Percentiles rank a stretch among this genome's conserved stretches.
These are phyloP conservation scores for Podospora anserina DNA, from an alignment of 495 filamentous ascomycete species.

Conservation along the genomic window DNA sequence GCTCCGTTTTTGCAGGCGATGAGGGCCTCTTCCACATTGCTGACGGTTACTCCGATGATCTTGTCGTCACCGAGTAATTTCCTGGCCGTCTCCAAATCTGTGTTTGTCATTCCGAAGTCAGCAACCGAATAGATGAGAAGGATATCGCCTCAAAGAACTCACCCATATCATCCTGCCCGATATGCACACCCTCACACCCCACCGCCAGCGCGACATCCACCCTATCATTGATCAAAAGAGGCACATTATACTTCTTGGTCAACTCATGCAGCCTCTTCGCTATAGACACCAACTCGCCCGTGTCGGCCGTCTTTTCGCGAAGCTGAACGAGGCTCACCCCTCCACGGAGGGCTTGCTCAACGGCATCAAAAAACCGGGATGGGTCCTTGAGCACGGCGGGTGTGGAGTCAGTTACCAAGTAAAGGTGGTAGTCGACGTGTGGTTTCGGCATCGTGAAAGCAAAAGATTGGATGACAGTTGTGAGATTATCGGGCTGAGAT, in stretches of 20 bases:
- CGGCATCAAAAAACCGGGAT: conserved; percentile 63
- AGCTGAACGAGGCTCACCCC: conserved; percentile 88
- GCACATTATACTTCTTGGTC: conserved; percentile 64
- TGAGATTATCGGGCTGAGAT: neutral
- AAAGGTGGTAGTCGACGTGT: conserved; percentile 58
- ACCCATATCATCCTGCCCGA: conserved; percentile 95
- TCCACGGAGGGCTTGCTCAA: conserved; percentile 72
- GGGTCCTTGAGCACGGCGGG: conserved; percentile 67
- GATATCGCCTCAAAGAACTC: conserved; percentile 8
- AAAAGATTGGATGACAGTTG: neutral
- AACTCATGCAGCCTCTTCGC: conserved; percentile 68
- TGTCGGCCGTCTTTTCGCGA: conserved; percentile 82
- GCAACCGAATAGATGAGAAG: neutral
- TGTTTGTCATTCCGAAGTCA: neutral
- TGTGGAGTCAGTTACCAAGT: conserved; percentile 91
- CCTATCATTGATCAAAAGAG: conserved; percentile 93
- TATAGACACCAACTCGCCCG: conserved; percentile 64
- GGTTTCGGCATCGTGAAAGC: conserved; percentile 30
- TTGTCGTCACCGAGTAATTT: conserved; percentile 66
- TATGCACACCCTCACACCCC: conserved; percentile 84
- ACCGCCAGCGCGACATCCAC: conserved; percentile 85
- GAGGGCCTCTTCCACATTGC: conserved; percentile 62
- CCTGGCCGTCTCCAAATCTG: conserved; percentile 56
- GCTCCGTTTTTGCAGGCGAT: conserved; percentile 68
- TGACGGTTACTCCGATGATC: conserved; percentile 68